Evolutionary conservation across 2,329 filamentous ascomycete genomes (phyloP), one percentile per base, ranked within the genome.

Genomic region (Stemphylium lycopersici): DNA sequence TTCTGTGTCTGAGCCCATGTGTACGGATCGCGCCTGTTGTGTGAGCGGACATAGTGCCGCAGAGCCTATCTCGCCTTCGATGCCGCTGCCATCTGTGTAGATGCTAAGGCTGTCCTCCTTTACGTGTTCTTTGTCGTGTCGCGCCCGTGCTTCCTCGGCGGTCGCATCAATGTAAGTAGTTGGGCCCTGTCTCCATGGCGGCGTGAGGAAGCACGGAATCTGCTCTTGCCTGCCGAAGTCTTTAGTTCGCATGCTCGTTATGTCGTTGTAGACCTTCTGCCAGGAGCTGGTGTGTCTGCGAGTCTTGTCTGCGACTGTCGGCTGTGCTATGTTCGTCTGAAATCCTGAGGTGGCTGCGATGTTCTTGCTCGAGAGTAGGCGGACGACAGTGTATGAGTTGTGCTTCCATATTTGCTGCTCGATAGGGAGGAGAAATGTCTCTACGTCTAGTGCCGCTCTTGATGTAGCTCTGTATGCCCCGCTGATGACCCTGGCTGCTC

Each of bases 391-490:
- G 37, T 62, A 29, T 31, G 52, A 39, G 18, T 64, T 64, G n/a
- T 62, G 38, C 42, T 52, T 62, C 55, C 37, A 61, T 43, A 60
- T 61, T n/a, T 58, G 34, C 45, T 63, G 42, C 44, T 63, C 26
- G 10, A 63, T 63, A 13, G 44, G 52, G 2, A 63, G 55, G 34
- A 50, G 48, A 29, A 43, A 36, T 38, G 22, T 36, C 39, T 49
- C 15, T 24, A 49, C 33, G 40, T 68, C 47, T 6, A 70, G 54
- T 26, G 60, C 59, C 13, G 57, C 58, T 29, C 38, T 56, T 33
- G 52, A 66, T 42, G 57, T 70, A 39, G 65, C 62, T 51, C 43
- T 62, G 33, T 60, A 70, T 39, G 59, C 66, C 12, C 64, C 54
- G 41, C 48, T 56, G 36, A 68, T 69, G 16, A 59, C 50, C 53